Percentiles rank a stretch among this genome's conserved stretches.
Conservation (phyloP, 2,329 filamentous ascomycete genomes). For the Alternaria panax region DNA sequence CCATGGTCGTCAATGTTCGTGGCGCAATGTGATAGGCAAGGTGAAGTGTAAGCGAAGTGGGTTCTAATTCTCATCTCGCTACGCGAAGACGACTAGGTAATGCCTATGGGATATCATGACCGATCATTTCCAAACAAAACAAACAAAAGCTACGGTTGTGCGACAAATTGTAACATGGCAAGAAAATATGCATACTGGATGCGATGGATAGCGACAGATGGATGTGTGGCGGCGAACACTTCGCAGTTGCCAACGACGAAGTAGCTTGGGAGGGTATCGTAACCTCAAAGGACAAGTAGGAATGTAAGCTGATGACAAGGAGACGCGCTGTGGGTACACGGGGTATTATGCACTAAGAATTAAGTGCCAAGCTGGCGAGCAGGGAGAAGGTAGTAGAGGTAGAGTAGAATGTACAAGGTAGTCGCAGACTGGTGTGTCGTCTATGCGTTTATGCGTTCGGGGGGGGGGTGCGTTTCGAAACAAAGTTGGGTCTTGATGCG, state of each 20-base stretch:
- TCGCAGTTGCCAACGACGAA: conserved; percentile 12
- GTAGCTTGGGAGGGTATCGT: conserved; percentile 15
- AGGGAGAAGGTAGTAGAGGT: conserved; percentile 1
- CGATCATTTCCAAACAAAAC: conserved; percentile 1
- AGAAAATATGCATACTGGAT: conserved; percentile 23
- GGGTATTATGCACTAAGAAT: conserved; percentile 19
- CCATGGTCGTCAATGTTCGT: neutral
- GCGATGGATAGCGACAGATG: conserved; percentile 25
- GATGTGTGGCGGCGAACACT: conserved; percentile 21
- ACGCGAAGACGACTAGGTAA: neutral
- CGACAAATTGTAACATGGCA: neutral
- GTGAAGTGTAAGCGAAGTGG: neutral
- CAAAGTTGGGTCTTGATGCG: conserved; percentile 15
- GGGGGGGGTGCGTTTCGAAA: conserved; percentile 24
- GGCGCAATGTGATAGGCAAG: neutral
- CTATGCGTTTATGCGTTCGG: conserved; percentile 22
- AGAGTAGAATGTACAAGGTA: conserved; percentile 10
- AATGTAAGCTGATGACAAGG: conserved; percentile 1
- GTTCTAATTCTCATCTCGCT: neutral
- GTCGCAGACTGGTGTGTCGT: conserved; percentile 2
- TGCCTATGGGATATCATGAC: conserved; percentile 4
- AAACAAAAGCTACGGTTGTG: neutral
- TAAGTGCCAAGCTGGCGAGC: neutral
- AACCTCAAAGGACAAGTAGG: conserved; percentile 7
- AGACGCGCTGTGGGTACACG: conserved; percentile 16